phyloP scores from a whole-genome alignment of 2,329 filamentous ascomycete species.

The Lachnellula hyalina region DNA sequence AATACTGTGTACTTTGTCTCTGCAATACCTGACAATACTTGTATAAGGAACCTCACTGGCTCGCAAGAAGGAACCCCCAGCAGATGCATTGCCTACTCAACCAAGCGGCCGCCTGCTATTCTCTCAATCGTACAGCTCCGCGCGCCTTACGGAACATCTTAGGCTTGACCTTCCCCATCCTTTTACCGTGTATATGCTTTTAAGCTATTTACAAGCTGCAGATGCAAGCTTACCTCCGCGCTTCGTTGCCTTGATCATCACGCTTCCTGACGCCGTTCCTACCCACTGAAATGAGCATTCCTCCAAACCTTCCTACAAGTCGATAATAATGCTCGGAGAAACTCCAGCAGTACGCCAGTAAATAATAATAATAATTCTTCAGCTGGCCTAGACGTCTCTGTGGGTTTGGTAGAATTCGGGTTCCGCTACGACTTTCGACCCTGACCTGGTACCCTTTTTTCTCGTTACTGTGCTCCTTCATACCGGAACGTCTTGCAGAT shows the following conservation, averaged over 20 bases:
- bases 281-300: slow-evolving; percentile 20
- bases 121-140: neutral
- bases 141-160: neutral
- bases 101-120: neutral
- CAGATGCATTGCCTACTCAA: neutral
- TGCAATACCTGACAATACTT: neutral
- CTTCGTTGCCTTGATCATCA: slow-evolving; percentile 5
- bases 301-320: slow-evolving; percentile 9
- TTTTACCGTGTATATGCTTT: neutral
- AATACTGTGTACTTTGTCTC: neutral
- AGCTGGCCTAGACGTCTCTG: slow-evolving; percentile 3
- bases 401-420: slow-evolving; percentile 14
- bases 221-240: neutral
- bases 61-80: neutral
- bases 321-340: slow-evolving; percentile 5
- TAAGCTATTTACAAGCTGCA: neutral
- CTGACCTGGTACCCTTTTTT: slow-evolving; percentile 20
- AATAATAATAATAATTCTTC: slow-evolving; percentile 3
- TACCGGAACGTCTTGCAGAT: slow-evolving; percentile 10
- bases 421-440: slow-evolving; percentile 19
- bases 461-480: slow-evolving; percentile 15
- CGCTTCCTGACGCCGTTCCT: slow-evolving; percentile 6
- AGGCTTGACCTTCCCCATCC: neutral
- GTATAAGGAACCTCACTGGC: neutral
- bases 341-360: neutral